Evolutionary conservation across 495 filamentous ascomycete genomes (phyloP).

Genomic region (Aspergillus coremiiformis): DNA sequence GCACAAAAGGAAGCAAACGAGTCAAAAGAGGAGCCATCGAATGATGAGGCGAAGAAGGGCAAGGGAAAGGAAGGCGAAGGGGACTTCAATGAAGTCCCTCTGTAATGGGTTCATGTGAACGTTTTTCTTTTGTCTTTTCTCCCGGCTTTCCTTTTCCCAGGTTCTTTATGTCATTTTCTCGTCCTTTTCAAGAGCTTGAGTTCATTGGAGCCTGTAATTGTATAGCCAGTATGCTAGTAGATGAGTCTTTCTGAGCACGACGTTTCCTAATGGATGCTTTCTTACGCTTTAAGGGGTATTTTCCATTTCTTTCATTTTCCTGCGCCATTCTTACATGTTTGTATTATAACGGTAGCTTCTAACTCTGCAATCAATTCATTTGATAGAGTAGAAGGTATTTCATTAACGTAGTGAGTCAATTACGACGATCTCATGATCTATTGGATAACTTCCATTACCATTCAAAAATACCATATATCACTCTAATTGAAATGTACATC

Average conservation of each 20-base stretch:
- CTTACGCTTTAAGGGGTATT: background rate
- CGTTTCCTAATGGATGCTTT: background rate
- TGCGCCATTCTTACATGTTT: background rate
- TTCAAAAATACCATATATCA: background rate
- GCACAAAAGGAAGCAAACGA: slow-evolving; percentile 18
- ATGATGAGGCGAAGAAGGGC: slow-evolving; percentile 14
- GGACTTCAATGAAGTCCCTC: slow-evolving; percentile 39
- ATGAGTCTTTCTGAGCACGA: background rate
- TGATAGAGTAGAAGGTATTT: background rate
- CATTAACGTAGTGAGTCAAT: background rate
- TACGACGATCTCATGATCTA: background rate
- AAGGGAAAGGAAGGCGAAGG: slow-evolving; percentile 32
- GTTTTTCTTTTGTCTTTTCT: slow-evolving; percentile 8
- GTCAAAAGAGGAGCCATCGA: slow-evolving; percentile 18
- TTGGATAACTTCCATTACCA: background rate
- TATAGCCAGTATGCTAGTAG: slow-evolving; percentile 1
- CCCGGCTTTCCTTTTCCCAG: background rate
- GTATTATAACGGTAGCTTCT: background rate
- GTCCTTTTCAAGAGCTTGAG: background rate
- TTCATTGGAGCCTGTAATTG: slow-evolving; percentile 2
- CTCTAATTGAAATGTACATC: background rate
- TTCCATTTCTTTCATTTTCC: background rate
- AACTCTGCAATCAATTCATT: background rate
- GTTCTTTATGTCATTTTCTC: background rate
- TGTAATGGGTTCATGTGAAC: slow-evolving; percentile 17